phyloP scores from a whole-genome alignment of 495 filamentous ascomycete species.

The Hypomontagnella monticulosa region DNA sequence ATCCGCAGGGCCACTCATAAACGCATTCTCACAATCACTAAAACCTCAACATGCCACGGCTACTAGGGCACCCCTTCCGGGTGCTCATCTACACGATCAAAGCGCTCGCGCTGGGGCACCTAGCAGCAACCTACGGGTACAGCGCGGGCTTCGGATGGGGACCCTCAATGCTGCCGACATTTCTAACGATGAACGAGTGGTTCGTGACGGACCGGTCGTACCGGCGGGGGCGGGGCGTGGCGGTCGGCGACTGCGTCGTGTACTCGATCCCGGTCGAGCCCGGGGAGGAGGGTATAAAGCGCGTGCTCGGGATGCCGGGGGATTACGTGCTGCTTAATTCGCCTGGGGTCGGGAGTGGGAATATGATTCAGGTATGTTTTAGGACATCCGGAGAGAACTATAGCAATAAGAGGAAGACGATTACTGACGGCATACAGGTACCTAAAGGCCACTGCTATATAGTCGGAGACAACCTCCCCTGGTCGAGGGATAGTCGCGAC shows the following conservation, averaged over 20 bases:
- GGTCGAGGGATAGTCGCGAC: constrained; percentile 83
- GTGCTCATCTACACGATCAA: constrained; percentile 53
- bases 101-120: constrained; percentile 62
- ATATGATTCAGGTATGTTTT: constrained; percentile 79
- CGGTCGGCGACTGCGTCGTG: constrained; percentile 83
- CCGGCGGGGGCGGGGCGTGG: constrained; percentile 72
- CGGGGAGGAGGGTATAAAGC: constrained; percentile 74
- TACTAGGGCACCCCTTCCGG: constrained; percentile 53
- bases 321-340: constrained; percentile 86
- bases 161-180: constrained; percentile 84
- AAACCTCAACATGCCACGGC: constrained; percentile 13
- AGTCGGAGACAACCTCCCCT: constrained; percentile 84
- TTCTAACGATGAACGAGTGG: constrained; percentile 70
- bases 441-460: constrained; percentile 91
- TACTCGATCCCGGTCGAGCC: constrained; percentile 76
- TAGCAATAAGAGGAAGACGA: background rate
- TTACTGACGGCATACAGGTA: constrained; percentile 61
- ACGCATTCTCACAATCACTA: background rate
- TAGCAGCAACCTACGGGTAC: constrained; percentile 66
- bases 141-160: constrained; percentile 65
- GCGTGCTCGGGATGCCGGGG: constrained; percentile 85
- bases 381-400: too few relatives aligned
- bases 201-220: constrained; percentile 72
- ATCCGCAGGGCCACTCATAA: too few relatives aligned
- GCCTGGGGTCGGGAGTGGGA: constrained; percentile 50